Evolutionary conservation across 805 yeast species (phyloP), one percentile per base, ranked within the genome.

Genomic region (Hermanozyma aechmeae): DNA sequence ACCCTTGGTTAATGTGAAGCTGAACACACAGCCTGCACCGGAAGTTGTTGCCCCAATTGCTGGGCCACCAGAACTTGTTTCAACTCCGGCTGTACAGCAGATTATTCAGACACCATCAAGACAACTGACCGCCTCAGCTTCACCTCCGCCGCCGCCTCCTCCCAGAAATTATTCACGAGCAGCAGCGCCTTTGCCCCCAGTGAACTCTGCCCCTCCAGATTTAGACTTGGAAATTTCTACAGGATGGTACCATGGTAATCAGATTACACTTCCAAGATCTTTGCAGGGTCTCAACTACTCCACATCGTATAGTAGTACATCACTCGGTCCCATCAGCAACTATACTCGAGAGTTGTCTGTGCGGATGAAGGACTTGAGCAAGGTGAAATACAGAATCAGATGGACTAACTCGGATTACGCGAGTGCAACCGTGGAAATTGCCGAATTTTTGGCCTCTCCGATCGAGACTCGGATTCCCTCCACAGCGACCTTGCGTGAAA

Each of bases 371-470:
- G 77, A 73, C 40, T 50, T 73, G 31, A 48, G 73, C 0, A 55
- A 59, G 1, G 28, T 50, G 3, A 30, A 38, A 16, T 56, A 56
- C 29, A 50, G 45, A 23, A 48, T 73, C 10, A 40, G 37, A 9
- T 73, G 77, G 77, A 39, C 43, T 6, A 50, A 53, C 24, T 28
- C 39, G 13, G 47, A 51, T 24, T 23, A 26, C 9, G 17, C 23
- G 0, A 32, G 33, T 10, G 59, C 51, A 4, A 25, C 53, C 1
- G 54, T 50, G 3, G 40, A 50, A 5, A 43, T 61, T 5, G 56
- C 48, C 3, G 43, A 46, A 9, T 62, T 47, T 35, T 35, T 42
- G 6, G 68, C 74, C 2, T 71, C 76, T 0, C 76, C 78, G 2
- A 28, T 56, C 3, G 31, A 27, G 1, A 21, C 32, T 18, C 42